A percentile compares a stretch with the other conserved stretches of the same genome.
These are phyloP conservation scores for Fusarium avenaceum DNA, from an alignment of 2,329 filamentous ascomycete genomes.

Conservation along the genomic window DNA sequence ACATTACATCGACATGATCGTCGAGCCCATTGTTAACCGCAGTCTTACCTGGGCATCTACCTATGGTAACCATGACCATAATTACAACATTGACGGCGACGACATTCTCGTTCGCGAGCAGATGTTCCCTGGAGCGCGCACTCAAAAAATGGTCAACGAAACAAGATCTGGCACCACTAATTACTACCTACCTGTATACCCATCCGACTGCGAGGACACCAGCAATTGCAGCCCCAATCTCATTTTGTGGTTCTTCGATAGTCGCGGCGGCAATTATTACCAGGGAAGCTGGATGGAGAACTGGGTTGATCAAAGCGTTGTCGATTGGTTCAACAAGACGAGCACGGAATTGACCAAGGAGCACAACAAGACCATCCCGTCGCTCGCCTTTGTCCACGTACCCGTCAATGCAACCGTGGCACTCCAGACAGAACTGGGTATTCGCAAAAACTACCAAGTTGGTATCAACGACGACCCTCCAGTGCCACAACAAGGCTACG, in stretches of 20 bases:
- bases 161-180: slow-evolving; percentile 60
- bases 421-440: slow-evolving; percentile 53
- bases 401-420: slow-evolving; percentile 60
- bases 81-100: slow-evolving; percentile 67
- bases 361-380: slow-evolving; percentile 57
- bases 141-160: slow-evolving; percentile 56
- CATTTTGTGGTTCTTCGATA: slow-evolving; percentile 81
- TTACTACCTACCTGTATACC: slow-evolving; percentile 62
- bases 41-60: slow-evolving; percentile 74
- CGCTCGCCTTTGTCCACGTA: slow-evolving; percentile 64
- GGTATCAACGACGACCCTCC: slow-evolving; percentile 62
- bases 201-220: slow-evolving; percentile 50
- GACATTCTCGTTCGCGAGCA: slow-evolving; percentile 60
- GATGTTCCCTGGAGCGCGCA: slow-evolving; percentile 56
- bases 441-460: slow-evolving; percentile 57
- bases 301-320: slow-evolving; percentile 62
- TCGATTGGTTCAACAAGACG: slow-evolving; percentile 59
- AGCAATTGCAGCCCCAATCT: slow-evolving; percentile 56
- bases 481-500: slow-evolving; percentile 58
- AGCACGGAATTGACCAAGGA: slow-evolving; percentile 46
- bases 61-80: slow-evolving; percentile 79
- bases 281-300: slow-evolving; percentile 54
- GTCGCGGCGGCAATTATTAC: slow-evolving; percentile 68
- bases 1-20: slow-evolving; percentile 70
- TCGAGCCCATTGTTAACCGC: slow-evolving; percentile 68